phyloP scores from a whole-genome alignment of 768 basidiomycete species.

The Mycena filopes region DNA sequence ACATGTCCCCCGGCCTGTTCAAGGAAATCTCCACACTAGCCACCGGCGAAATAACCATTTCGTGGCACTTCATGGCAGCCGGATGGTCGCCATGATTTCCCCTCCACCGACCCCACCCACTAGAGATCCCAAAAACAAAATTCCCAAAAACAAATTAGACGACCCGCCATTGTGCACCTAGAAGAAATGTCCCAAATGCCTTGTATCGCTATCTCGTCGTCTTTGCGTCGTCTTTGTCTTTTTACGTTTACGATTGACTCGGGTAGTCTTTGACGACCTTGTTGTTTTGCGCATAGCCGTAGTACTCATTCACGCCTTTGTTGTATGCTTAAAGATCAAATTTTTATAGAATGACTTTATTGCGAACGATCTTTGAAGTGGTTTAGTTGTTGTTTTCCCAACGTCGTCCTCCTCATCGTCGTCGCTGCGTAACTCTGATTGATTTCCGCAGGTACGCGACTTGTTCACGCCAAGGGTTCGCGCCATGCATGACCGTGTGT shows the following conservation, averaged over 20 bases:
- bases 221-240: too few relatives aligned
- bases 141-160: conserved; percentile 22
- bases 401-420: too few relatives aligned
- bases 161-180: conserved; percentile 19
- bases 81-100: conserved; percentile 52
- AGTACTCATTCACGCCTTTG: conserved; percentile 4
- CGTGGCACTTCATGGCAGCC: conserved; percentile 69
- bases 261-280: conserved; percentile 14
- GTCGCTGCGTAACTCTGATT: too few relatives aligned
- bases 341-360: too few relatives aligned
- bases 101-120: too few relatives aligned
- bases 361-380: neutral
- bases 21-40: conserved; percentile 57
- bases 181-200: conserved; percentile 17
- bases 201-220: conserved; percentile 29
- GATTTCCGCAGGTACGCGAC: too few relatives aligned
- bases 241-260: conserved; percentile 17
- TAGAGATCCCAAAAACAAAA: neutral
- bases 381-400: neutral
- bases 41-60: conserved; percentile 62
- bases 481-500: too few relatives aligned
- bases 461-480: too few relatives aligned
- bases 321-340: conserved; percentile 9
- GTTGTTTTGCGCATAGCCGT: conserved; percentile 1
- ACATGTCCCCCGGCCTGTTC: conserved; percentile 76